Base-by-base conservation (phyloP, 495 filamentous ascomycete species). In the Penicillium pancosmium region DNA sequence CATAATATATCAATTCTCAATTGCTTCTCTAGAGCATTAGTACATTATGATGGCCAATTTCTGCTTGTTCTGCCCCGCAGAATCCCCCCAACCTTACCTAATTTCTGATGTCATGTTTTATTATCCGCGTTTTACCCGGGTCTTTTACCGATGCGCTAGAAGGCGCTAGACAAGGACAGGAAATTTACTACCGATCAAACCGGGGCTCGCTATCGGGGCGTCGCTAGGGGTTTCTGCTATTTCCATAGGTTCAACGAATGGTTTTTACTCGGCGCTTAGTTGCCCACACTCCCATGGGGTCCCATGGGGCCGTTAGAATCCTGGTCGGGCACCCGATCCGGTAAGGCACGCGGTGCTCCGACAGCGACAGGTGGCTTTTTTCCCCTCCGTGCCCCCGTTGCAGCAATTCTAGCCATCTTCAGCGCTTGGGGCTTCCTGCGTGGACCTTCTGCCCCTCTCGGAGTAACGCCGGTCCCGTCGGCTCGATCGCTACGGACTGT, bases 41-140 rank as follows among this genome's bases (percentile, higher is more conserved):
- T 4, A 19, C 16, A 16, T 12, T 19, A 16, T 44, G 0, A 44
- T 19, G 7, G 16, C n/a, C 15, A 7, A 19, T 9, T 44, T 44
- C 5, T 9, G 16, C 41, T 9, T 10, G 7, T 44, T 44, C 41
- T 44, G 16, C 41, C 41, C 41, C 16, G 41, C 16, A 44, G 41
- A 44, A 21, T 16, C 41, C 41, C 41, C n/a, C 23, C 12, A 23
- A 13, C 11, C 19, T 48, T 48, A 23, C 46, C 46, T 27, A 48
- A 54, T 48, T 10, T 12, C 34, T 60, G 57, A 60, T 64, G 57
- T 60, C 62, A 64, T 60, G 2, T 21, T 44, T 13, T 51, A 60
- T 64, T 60, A 60, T 51, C 62, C 57, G 56, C 2, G 3, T 19
- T 60, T 55, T 57, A 60, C 36, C 51, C 62, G 56, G 57, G 4